A percentile compares a stretch with the other conserved stretches of the same genome.
phyloP scores from a whole-genome alignment of 768 basidiomycete species.

The Piloderma croceum region DNA sequence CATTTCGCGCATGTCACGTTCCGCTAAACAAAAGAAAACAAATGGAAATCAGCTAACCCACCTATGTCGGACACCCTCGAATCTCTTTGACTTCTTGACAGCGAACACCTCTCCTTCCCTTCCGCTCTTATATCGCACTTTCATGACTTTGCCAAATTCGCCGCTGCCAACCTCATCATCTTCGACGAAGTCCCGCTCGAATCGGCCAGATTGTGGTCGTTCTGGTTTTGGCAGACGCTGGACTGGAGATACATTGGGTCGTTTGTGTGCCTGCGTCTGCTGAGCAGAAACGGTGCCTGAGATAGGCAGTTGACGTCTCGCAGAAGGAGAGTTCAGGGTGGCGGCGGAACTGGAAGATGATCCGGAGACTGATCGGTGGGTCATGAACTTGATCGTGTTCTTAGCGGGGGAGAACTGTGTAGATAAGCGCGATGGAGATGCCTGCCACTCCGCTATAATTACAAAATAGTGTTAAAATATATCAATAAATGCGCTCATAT shows the following conservation, averaged over 20 bases:
- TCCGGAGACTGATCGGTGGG: slow-evolving; percentile 49
- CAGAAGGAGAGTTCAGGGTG: slow-evolving; percentile 42
- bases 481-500: background rate
- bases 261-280: slow-evolving; percentile 12
- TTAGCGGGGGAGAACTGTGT: slow-evolving; percentile 44
- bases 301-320: slow-evolving; percentile 25
- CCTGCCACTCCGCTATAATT: slow-evolving; percentile 45
- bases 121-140: slow-evolving; percentile 63
- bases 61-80: slow-evolving; percentile 89
- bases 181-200: slow-evolving; percentile 77
- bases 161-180: slow-evolving; percentile 83
- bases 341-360: slow-evolving; percentile 50
- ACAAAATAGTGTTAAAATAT: slow-evolving; percentile 5
- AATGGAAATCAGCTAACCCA: slow-evolving; percentile 36
- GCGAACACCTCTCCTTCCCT: slow-evolving; percentile 60
- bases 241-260: slow-evolving; percentile 16
- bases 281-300: too few species aligned
- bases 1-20: slow-evolving; percentile 7
- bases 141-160: slow-evolving; percentile 90
- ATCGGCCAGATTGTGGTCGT: slow-evolving; percentile 38
- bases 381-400: slow-evolving; percentile 32
- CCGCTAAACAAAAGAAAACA: slow-evolving; percentile 5
- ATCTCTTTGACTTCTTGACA: slow-evolving; percentile 90
- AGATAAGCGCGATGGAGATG: slow-evolving; percentile 45
- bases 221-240: slow-evolving; percentile 3